These are phyloP conservation scores for Syncephalastrum racemosum DNA, from an alignment of 371 early-diverging fungal genomes.

Conservation along the genomic window DNA sequence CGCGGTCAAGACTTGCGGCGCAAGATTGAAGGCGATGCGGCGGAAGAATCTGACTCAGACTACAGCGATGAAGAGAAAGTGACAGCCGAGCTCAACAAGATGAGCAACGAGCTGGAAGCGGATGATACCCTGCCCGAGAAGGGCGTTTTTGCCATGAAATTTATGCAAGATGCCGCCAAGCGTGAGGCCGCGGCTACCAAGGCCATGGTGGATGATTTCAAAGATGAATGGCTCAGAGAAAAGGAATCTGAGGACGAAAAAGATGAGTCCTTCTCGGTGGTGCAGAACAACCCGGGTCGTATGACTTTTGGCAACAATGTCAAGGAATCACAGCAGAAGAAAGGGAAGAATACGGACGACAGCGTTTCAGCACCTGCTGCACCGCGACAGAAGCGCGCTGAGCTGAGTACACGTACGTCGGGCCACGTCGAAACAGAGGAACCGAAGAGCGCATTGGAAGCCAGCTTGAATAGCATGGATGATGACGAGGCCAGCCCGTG, in stretches of 20 bases:
- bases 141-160: constrained; percentile 94
- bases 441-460: constrained; percentile 16
- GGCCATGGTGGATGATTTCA: constrained; percentile 50
- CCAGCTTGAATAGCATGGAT: constrained; percentile 26
- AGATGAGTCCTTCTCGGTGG: constrained; percentile 32
- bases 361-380: too few relatives aligned
- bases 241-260: constrained; percentile 40
- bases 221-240: constrained; percentile 43
- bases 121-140: constrained; percentile 65
- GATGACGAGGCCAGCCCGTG: constrained; percentile 59
- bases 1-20: constrained; percentile 78
- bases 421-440: constrained; percentile 48
- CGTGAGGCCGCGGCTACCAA: constrained; percentile 51
- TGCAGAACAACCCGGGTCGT: constrained; percentile 60
- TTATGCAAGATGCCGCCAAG: constrained; percentile 87
- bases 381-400: background rate
- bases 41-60: constrained; percentile 56
- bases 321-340: constrained; percentile 10
- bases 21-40: constrained; percentile 72
- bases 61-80: constrained; percentile 55
- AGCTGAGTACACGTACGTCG: constrained; percentile 50
- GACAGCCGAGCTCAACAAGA: constrained; percentile 36
- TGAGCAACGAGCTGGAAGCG: constrained; percentile 47
- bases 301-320: constrained; percentile 56
- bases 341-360: constrained; percentile 2